Base-by-base conservation (phyloP, 371 early-diverging fungal genomes). In the Choanephora cucurbitarum region DNA sequence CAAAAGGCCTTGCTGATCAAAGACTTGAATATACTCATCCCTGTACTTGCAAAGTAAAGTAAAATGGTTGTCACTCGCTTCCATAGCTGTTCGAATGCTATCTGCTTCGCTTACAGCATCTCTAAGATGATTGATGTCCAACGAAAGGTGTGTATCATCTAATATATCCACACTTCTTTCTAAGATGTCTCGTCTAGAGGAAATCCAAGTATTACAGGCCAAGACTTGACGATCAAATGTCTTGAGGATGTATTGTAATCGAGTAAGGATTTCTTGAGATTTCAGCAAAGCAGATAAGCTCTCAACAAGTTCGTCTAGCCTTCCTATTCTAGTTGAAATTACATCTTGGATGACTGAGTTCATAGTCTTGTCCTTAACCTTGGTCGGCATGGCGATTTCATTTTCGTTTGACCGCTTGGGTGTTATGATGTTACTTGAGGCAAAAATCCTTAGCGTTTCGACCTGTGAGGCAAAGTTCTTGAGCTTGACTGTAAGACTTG, bases 331-430 rank as follows among this genome's bases (percentile, higher is more conserved):
- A 24, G 72, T 69, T 2, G 53, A 45, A n/a, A 77, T 34, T 0
- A 69, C 66, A 44, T 77, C 74, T 22, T 67, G 67, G 5, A 73
- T 67, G 14, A 72, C 70, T 22, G 66, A 65, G 18, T 77, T 65
- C 51, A 69, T 60, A 1, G 70, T 65, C 22, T 68, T 68, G 41
- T 74, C 78, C 22, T 70, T 62, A 18, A 72, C 66, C 28, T 66
- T 67, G 5, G 49, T 52, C 17, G 69, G 56, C 48, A 59, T 66
- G 4, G 69, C 44, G 9, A 64, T 55, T 44, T 69, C 62, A 17
- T 55, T 46, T 28, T 69, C 61, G 5, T 58, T 61, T 1, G 64
- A 40, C 31, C 77, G 59, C 9, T 57, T 60, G 15, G 77, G 77
- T 37, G 55, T 64, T 0, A 55, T 13, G 7, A 76, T 62, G 6